phyloP scores from a whole-genome alignment of 208 protist genomes.

The Acanthamoeba castellanii region DNA sequence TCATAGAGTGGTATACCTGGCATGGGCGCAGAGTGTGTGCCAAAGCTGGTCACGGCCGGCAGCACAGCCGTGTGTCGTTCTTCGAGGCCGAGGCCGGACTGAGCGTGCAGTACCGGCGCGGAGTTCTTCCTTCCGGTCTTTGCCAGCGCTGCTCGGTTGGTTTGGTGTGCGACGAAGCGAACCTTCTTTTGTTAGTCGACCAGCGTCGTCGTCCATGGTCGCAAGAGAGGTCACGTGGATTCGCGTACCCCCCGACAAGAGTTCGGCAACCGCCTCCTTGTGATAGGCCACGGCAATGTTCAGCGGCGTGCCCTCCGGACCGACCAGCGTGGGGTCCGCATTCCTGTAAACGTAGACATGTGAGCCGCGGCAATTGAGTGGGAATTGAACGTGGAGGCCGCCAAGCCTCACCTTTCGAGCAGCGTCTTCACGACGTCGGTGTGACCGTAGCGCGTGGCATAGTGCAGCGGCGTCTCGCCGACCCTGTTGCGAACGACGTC shows the following conservation, averaged over 20 bases:
- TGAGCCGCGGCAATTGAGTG: too few relatives aligned
- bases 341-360: not conserved
- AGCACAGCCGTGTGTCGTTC: not conserved
- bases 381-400: not conserved
- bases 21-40: constrained; percentile 20
- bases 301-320: not conserved
- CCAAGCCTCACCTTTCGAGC: not conserved
- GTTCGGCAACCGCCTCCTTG: not conserved
- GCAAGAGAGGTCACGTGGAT: not conserved
- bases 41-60: not conserved
- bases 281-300: not conserved
- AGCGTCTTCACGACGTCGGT: constrained; percentile 23
- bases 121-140: not conserved
- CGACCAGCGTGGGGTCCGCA: not conserved
- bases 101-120: not conserved
- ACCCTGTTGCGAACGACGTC: not conserved
- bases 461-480: constrained; percentile 34
- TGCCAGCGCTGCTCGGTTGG: not conserved
- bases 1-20: too few relatives aligned
- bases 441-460: constrained; percentile 2
- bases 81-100: not conserved
- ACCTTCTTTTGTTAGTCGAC: not conserved
- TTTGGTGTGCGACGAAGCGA: not conserved
- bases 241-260: not conserved
- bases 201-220: not conserved